A percentile compares a stretch with the other conserved stretches of the same genome.
phyloP scores from a whole-genome alignment of 2,329 filamentous ascomycete species.

The Lizonia empirigonia region DNA sequence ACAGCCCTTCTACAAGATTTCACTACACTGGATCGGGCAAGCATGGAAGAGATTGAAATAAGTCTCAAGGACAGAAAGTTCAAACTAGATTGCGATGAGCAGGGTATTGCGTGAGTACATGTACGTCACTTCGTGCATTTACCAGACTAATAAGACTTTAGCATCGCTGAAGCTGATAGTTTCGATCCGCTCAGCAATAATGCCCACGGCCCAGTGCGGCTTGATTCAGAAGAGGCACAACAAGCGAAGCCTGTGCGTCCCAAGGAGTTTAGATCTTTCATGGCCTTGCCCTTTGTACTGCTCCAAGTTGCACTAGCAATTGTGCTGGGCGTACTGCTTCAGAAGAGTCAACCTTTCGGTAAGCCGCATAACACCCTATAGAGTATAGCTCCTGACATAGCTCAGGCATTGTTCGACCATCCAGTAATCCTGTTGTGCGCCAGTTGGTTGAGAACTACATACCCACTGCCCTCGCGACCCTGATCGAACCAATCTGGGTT shows the following conservation, averaged over 20 bases:
- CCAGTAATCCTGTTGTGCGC: background rate
- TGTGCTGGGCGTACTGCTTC: background rate
- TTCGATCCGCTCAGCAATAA: background rate
- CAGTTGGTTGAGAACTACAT: background rate
- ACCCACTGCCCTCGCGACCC: background rate
- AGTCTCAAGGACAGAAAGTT: background rate
- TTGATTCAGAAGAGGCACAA: background rate
- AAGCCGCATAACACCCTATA: background rate
- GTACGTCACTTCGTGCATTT: too few relatives aligned
- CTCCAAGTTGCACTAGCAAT: background rate
- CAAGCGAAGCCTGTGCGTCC: constrained; percentile 4
- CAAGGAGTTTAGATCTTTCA: constrained; percentile 1
- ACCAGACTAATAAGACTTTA: background rate
- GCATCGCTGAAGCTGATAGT: background rate
- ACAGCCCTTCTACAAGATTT: background rate
- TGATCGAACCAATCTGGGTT: background rate
- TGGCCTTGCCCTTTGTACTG: background rate
- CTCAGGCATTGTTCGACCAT: background rate
- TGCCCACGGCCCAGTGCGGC: background rate
- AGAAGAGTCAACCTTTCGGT: background rate
- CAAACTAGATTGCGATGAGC: background rate
- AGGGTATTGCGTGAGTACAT: background rate
- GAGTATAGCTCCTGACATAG: background rate
- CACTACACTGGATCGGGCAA: background rate
- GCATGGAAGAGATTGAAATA: background rate